These are phyloP conservation scores for Cyclotella atomus DNA, from an alignment of 108 stramenopile species.

Conservation along the genomic window DNA sequence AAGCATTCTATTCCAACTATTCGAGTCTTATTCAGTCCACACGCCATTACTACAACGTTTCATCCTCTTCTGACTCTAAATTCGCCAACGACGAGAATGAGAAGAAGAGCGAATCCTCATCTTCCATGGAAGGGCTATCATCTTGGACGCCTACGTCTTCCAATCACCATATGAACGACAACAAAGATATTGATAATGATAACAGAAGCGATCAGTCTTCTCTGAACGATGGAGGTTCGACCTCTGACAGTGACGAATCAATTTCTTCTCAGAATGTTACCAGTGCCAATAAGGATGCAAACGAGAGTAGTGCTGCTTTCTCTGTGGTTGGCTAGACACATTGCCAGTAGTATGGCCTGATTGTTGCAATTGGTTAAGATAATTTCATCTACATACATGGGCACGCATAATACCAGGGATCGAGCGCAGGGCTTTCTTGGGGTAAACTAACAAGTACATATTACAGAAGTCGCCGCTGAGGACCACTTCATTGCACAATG, in stretches of 20 bases:
- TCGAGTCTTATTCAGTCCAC: slow-evolving; percentile 18
- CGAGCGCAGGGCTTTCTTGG: too few relatives aligned
- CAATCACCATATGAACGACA: slow-evolving; percentile 16
- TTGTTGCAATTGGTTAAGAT: too few relatives aligned
- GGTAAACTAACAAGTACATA: too few relatives aligned
- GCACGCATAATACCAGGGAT: too few relatives aligned
- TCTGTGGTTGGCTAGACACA: slow-evolving; percentile 17
- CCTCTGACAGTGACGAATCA: too few relatives aligned
- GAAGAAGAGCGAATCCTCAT: slow-evolving; percentile 9
- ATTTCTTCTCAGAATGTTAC: too few relatives aligned
- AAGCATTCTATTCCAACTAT: not conserved
- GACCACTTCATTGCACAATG: too few relatives aligned
- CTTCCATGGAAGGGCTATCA: slow-evolving; percentile 14
- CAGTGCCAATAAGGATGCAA: not conserved
- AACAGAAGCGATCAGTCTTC: slow-evolving; percentile 43
- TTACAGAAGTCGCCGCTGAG: too few relatives aligned
- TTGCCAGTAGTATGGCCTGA: too few relatives aligned
- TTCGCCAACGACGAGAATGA: not conserved
- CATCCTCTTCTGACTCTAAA: not conserved
- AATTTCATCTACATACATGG: too few relatives aligned
- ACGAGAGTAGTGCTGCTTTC: not conserved
- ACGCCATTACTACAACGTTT: slow-evolving; percentile 12
- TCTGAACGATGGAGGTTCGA: slow-evolving; percentile 10
- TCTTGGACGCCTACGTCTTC: slow-evolving; percentile 33
- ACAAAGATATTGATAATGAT: slow-evolving; percentile 42